Percentiles rank a stretch among this genome's conserved stretches.
Evolutionary conservation across 352 stramenopile genomes (phyloP).

Genomic region (Phytophthora brassicae): DNA sequence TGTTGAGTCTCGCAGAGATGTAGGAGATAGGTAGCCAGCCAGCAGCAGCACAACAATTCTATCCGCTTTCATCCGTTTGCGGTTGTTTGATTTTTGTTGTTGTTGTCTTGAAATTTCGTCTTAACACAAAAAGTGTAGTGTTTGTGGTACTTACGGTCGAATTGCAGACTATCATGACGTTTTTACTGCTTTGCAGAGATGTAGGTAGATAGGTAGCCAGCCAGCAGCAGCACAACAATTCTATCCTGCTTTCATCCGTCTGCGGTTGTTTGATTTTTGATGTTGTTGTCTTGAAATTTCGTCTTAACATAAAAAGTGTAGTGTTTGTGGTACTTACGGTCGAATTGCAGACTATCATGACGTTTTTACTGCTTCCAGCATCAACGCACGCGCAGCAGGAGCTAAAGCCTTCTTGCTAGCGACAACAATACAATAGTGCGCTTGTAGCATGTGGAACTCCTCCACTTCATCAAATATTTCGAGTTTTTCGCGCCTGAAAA

Average conservation of each 20-base stretch:
- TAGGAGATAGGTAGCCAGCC: slow-evolving; percentile 28
- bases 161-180: slow-evolving; percentile 12
- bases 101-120: not conserved
- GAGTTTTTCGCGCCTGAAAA: slow-evolving; percentile 68
- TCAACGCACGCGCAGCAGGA: slow-evolving; percentile 34
- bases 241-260: slow-evolving; percentile 29
- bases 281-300: not conserved
- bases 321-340: too few species aligned
- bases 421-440: slow-evolving; percentile 90
- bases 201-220: slow-evolving; percentile 32
- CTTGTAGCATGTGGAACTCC: slow-evolving; percentile 91
- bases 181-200: slow-evolving; percentile 22
- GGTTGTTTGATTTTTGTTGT: slow-evolving; percentile 17
- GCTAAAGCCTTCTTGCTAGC: slow-evolving; percentile 50
- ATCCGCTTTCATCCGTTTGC: slow-evolving; percentile 30
- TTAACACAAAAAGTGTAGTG: not conserved
- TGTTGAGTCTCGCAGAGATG: slow-evolving; percentile 26
- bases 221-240: slow-evolving; percentile 26
- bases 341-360: slow-evolving; percentile 2
- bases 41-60: slow-evolving; percentile 28
- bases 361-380: slow-evolving; percentile 26
- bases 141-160: not conserved
- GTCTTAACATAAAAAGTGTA: too few species aligned
- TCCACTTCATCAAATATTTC: slow-evolving; percentile 94
- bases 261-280: slow-evolving; percentile 20